Evolutionary conservation across 768 basidiomycete genomes (phyloP), one percentile per base, ranked within the genome.

Genomic region (Vararia minispora): DNA sequence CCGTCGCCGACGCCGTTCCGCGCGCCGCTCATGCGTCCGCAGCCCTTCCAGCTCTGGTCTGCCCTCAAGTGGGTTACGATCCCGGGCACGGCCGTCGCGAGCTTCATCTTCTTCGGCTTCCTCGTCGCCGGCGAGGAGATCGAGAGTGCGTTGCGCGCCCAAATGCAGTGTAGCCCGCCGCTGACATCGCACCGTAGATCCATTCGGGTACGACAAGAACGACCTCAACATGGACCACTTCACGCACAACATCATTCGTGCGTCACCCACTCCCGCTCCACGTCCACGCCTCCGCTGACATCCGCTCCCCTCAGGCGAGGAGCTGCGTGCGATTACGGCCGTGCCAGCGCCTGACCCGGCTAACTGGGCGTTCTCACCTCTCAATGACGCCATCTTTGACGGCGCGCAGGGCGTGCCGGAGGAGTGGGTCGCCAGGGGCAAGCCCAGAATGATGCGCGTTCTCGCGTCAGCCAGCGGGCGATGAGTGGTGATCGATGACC

Each of bases 21-120:
- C 30, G 30, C 33, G 17, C 33, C 48, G 36, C 44, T 48, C 37
- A 28, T 18, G 3, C 41, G 29, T 26, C 28, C 20, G 20, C 40
- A 80, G 76, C 81, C 81, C 1, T 73, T 78, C 58, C 79, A 82
- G 51, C 67, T 79, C 33, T 75, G 68, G 62, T 45, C 51, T 3
- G 50, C 68, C 1, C 53, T 84, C 33, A 56, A 60, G 28, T 82
- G 74, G 72, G 24, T 74, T 20, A 82, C 80, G 0, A 79, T 84
- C 41, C 79, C 80, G 8, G 71, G 65, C 8, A 79, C 75, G 5
- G 57, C 65, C 26, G 52, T 75, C 26, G 53, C 63, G 34, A 76
- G 77, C 52, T 81, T 82, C 54, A 64, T 79, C 40, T 82, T 79
- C 64, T 80, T 79, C 52, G 79, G 79, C 6, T 82, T 81, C 60